A percentile compares a stretch with the other conserved stretches of the same genome.
Conservation (phyloP, 2,329 filamentous ascomycete species). For the Aspergillus sp. region DNA sequence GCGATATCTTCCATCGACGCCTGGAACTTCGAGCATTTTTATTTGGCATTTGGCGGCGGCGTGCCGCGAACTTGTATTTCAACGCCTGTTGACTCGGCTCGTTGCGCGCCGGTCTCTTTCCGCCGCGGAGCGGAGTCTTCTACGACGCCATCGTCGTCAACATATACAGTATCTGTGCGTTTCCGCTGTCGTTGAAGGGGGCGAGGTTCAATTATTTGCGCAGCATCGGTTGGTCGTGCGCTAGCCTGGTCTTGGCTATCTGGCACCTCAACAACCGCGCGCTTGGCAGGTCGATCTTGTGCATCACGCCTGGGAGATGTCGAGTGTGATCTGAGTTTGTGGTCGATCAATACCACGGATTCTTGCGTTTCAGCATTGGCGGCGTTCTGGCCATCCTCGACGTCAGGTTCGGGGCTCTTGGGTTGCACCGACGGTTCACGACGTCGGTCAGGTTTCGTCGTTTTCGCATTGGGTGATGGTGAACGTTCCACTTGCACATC, state of each 20-base stretch:
- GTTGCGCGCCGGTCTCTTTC: neutral
- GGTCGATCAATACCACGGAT: neutral
- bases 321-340: neutral
- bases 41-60: constrained; percentile 17
- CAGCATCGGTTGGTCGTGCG: neutral
- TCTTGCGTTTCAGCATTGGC: neutral
- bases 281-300: neutral
- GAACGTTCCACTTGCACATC: neutral
- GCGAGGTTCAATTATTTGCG: neutral
- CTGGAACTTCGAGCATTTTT: neutral
- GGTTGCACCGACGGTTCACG: neutral
- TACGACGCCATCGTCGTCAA: constrained; percentile 3
- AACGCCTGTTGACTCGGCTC: neutral
- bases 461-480: neutral
- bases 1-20: neutral
- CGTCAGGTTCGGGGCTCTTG: neutral
- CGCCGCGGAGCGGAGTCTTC: neutral
- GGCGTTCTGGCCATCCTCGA: neutral
- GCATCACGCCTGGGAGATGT: neutral
- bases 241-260: constrained; percentile 29
- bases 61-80: constrained; percentile 28
- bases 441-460: neutral
- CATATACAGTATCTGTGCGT: neutral
- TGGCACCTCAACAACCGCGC: constrained; percentile 27
- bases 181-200: neutral